Percentiles rank a stretch among this genome's conserved stretches.
These are phyloP conservation scores for Chrysopogon serrulatus DNA, from an alignment of 176 grass and related monocot genomes.

Conservation along the genomic window DNA sequence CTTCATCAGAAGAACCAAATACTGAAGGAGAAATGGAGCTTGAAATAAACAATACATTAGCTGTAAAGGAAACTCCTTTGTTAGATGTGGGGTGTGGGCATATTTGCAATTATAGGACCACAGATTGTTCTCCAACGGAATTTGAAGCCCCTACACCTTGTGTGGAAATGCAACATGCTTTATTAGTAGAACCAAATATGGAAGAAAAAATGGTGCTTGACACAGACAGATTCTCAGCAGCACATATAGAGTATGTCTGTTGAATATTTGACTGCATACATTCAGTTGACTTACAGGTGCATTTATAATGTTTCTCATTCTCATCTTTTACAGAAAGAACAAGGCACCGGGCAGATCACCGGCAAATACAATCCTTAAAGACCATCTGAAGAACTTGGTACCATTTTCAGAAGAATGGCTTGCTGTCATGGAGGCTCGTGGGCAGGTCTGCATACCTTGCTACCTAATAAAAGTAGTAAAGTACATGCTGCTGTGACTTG, in stretches of 20 bases:
- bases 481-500: not conserved
- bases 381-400: conserved; percentile 44
- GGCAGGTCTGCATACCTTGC: conserved; percentile 56
- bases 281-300: conserved; percentile 1
- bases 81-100: not conserved
- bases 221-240: conserved; percentile 26
- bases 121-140: conserved; percentile 15
- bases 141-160: not conserved
- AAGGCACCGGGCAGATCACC: conserved; percentile 9
- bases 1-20: conserved; percentile 14
- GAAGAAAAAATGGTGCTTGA: conserved; percentile 40
- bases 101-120: conserved; percentile 4
- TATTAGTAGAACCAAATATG: conserved; percentile 1
- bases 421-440: conserved; percentile 63
- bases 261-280: not conserved
- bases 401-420: conserved; percentile 95
- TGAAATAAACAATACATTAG: not conserved
- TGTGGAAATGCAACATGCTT: not conserved
- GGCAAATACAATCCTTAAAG: conserved; percentile 27
- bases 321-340: conserved; percentile 38
- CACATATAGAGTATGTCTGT: conserved; percentile 26
- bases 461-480: not conserved
- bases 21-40: conserved; percentile 17
- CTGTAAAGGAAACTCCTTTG: not conserved
- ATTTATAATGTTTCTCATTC: conserved; percentile 18